Base-by-base conservation (phyloP, 1,139 yeast species). In the Saccharomycopsis hybrid region DNA sequence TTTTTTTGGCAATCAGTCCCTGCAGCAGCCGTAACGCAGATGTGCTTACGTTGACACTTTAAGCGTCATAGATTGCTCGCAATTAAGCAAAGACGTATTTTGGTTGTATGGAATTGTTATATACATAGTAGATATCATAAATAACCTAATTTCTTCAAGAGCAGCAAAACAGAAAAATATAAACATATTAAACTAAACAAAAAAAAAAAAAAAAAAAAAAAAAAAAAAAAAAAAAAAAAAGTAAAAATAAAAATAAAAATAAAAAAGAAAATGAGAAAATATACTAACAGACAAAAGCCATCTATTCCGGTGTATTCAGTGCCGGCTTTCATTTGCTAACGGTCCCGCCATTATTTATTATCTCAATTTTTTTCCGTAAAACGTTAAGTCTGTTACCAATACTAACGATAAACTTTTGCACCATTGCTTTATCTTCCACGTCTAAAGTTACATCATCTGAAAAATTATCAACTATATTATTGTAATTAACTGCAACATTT, bases 341-440 rank as follows among this genome's bases (percentile, higher is more conserved):
- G 29, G 25, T 8, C 9, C 46, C 46, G 11, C 30, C 30, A 43
- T 13, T 43, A 29, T 27, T 43, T 24, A 33, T 32, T 9, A 24
- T 8, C 13, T 51, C 52, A 18, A 51, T 41, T 28, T 52, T 52
- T 33, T 43, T 53, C 27, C 52, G 32, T 9, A 53, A 38, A n/a
- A 53, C 54, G 25, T 35, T 43, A 27, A 53, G 38, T 56, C 95
- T 71, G 58, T 77, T 80, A 9, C 88, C 85, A 57, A 85, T 84
- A 62, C 89, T 81, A 49, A 78, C 77, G 56, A 85, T 80, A 59
- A 85, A 86, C 64, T 81, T 82, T 60, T 83, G 88, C 51, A 90
- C 87, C 68, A 85, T 82, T 38, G 74, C 76, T 50, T 71, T 71
- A 62, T 90, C 96, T 46, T 84, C 88, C 5, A 69, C 73, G 60